These are phyloP conservation scores for Hemisphaericaspora nanyangensis DNA, from an alignment of 805 yeast species.

Conservation along the genomic window DNA sequence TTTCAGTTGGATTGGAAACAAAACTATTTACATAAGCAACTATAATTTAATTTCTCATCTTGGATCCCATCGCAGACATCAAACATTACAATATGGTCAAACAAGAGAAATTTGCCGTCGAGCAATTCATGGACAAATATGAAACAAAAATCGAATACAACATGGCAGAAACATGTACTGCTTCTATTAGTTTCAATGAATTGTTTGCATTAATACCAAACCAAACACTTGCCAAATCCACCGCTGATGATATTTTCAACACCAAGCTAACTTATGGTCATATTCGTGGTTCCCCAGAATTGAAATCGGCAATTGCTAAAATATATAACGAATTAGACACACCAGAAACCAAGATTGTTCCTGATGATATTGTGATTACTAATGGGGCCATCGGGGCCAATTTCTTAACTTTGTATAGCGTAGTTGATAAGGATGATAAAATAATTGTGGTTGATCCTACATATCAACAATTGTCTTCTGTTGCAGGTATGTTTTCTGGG, in stretches of 20 bases:
- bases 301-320: conserved; percentile 32
- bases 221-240: conserved; percentile 2
- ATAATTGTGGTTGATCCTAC: conserved; percentile 47
- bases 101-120: conserved; percentile 47
- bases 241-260: conserved; percentile 15
- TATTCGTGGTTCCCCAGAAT: conserved; percentile 42
- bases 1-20: no score
- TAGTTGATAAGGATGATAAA: conserved; percentile 44
- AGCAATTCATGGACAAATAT: conserved; percentile 51
- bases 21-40: no score
- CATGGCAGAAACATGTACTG: conserved; percentile 52
- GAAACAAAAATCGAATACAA: conserved; percentile 39
- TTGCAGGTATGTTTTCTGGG: conserved; percentile 45
- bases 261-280: conserved; percentile 42
- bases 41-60: no score
- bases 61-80: no score
- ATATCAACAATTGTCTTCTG: conserved; percentile 47
- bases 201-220: conserved; percentile 21
- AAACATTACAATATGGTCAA: conserved; percentile 41
- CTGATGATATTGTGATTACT: conserved; percentile 43
- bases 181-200: conserved; percentile 40
- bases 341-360: conserved; percentile 10
- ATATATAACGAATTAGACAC: conserved; percentile 24
- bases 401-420: conserved; percentile 41
- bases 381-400: conserved; percentile 59